A percentile compares a stretch with the other conserved stretches of the same genome.
phyloP scores from a whole-genome alignment of 345 rosid genomes.

The Bruguiera parviflora region DNA sequence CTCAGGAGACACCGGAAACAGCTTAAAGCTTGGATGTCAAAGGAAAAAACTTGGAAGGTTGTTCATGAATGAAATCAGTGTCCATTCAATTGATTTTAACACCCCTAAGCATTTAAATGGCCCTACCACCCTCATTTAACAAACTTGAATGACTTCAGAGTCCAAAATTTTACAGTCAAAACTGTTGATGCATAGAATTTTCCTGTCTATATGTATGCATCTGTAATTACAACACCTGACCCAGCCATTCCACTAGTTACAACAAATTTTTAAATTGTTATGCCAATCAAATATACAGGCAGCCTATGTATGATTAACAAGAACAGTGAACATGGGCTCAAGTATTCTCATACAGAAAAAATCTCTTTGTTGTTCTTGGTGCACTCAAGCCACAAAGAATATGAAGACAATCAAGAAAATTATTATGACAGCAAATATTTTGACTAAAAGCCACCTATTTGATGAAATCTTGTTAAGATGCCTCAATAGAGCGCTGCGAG shows the following conservation, averaged over 20 bases:
- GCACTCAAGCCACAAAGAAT: constrained; percentile 64
- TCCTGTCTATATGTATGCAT: constrained; percentile 4
- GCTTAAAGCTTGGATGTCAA: too few species aligned
- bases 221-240: not conserved
- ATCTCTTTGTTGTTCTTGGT: not conserved
- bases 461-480: constrained; percentile 80
- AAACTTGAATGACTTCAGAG: not conserved
- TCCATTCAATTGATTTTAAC: too few species aligned
- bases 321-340: not conserved
- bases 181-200: not conserved
- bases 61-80: too few species aligned
- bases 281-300: constrained; percentile 23
- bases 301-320: not conserved
- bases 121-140: not conserved
- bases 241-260: constrained; percentile 6
- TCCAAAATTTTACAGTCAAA: not conserved
- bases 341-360: not conserved
- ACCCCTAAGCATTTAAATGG: too few species aligned
- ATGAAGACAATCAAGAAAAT: constrained; percentile 62
- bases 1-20: too few species aligned
- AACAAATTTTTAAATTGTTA: not conserved
- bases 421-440: constrained; percentile 72
- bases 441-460: constrained; percentile 91
- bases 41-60: too few species aligned
- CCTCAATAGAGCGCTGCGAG: constrained; percentile 64